A percentile compares a stretch with the other conserved stretches of the same genome.
Conservation (phyloP, 805 yeast species). For the Candida saitoana region DNA sequence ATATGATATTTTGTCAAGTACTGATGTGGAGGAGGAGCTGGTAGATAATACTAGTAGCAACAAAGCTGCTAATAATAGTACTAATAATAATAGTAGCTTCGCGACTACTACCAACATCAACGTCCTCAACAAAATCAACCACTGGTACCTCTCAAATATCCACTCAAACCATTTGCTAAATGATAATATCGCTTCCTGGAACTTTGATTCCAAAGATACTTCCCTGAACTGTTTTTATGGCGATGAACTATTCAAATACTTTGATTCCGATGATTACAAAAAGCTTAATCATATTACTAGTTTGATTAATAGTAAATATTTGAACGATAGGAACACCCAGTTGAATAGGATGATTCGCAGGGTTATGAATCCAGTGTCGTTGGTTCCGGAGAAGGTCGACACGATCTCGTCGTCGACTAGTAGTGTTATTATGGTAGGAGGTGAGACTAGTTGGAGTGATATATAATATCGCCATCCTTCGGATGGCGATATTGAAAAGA, state of each 20-base stretch:
- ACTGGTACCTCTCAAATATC: conserved; percentile 16
- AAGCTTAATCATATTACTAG: conserved; percentile 16
- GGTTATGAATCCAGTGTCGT: background rate
- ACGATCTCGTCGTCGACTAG: conserved; percentile 13
- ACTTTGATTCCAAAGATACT: conserved; percentile 24
- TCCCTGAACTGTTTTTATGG: conserved; percentile 21
- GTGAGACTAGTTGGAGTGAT: conserved; percentile 13
- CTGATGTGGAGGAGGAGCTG: conserved; percentile 11
- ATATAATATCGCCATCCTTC: conserved; percentile 5
- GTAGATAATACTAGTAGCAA: conserved; percentile 9
- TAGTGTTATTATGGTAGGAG: conserved; percentile 11
- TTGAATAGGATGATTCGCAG: background rate
- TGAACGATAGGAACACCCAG: conserved; percentile 3
- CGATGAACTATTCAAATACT: conserved; percentile 24
- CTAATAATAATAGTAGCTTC: conserved; percentile 2
- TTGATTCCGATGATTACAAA: conserved; percentile 20
- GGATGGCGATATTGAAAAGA: background rate
- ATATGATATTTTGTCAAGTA: conserved; percentile 4
- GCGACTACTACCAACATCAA: conserved; percentile 7
- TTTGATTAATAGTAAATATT: conserved; percentile 6
- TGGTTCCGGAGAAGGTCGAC: background rate
- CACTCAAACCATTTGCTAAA: conserved; percentile 18
- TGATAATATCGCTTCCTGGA: conserved; percentile 37
- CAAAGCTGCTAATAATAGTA: background rate
- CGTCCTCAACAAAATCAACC: conserved; percentile 15